phyloP scores from a whole-genome alignment of 441 rosid genomes.

The Dalechampia spathulata region DNA sequence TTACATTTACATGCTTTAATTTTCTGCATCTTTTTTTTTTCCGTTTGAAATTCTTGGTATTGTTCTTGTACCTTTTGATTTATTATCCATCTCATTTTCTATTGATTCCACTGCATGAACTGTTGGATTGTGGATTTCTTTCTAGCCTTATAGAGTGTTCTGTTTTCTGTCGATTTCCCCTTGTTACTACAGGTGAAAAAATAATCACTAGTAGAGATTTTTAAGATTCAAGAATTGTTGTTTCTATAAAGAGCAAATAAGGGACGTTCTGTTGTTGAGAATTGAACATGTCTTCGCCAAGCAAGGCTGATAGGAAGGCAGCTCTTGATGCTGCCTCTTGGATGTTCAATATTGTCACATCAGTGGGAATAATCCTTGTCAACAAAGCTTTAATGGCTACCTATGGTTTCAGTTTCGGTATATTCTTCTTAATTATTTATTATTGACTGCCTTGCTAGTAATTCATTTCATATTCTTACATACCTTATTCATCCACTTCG shows the following conservation, averaged over 20 bases:
- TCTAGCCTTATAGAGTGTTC: too few relatives aligned
- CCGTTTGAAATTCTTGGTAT: too few relatives aligned
- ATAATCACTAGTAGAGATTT: too few relatives aligned
- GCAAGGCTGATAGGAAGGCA: slow-evolving; percentile 68
- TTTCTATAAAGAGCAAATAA: slow-evolving; percentile 31
- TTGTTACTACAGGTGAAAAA: too few relatives aligned
- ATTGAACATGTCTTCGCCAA: slow-evolving; percentile 48
- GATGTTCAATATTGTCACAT: slow-evolving; percentile 93
- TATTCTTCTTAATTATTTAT: slow-evolving; percentile 6
- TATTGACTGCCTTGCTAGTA: slow-evolving; percentile 6
- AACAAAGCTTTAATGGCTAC: slow-evolving; percentile 94
- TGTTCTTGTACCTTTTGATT: too few relatives aligned
- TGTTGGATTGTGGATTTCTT: too few relatives aligned
- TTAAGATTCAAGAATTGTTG: too few relatives aligned
- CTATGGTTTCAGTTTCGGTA: slow-evolving; percentile 88
- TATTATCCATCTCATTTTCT: too few relatives aligned
- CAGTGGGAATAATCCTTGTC: slow-evolving; percentile 92
- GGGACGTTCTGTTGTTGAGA: slow-evolving; percentile 23
- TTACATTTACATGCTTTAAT: too few relatives aligned
- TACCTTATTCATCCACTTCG: neutral
- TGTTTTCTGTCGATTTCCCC: too few relatives aligned
- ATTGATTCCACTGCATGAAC: too few relatives aligned
- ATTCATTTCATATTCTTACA: neutral
- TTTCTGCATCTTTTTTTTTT: too few relatives aligned
- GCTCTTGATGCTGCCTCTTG: slow-evolving; percentile 83